Evolutionary conservation across 768 basidiomycete species (phyloP).

Genomic region (Sarcomyxa edulis): DNA sequence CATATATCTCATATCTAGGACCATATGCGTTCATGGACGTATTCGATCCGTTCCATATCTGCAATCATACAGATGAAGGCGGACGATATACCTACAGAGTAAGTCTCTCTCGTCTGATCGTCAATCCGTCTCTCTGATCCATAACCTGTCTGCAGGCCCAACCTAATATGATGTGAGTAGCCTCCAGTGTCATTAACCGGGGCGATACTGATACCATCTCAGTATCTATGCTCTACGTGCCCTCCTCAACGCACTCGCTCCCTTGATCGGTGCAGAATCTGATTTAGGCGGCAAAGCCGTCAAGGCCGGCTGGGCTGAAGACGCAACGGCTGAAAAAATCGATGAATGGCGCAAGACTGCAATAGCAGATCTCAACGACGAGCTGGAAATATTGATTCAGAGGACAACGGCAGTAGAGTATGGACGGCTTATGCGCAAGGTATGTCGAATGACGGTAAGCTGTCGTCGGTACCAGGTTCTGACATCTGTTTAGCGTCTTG

Average conservation of each 20-base stretch:
- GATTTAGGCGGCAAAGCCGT: slow-evolving; percentile 48
- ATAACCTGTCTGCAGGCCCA: slow-evolving; percentile 42
- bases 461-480: slow-evolving; percentile 1
- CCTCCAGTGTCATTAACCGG: neutral
- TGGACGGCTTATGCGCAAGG: slow-evolving; percentile 64
- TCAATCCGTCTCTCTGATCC: neutral
- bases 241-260: slow-evolving; percentile 72
- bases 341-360: slow-evolving; percentile 59
- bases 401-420: slow-evolving; percentile 61
- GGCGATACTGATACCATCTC: slow-evolving; percentile 5
- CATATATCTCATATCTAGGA: slow-evolving; percentile 33
- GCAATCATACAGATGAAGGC: slow-evolving; percentile 81
- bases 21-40: slow-evolving; percentile 97
- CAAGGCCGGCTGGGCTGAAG: slow-evolving; percentile 58
- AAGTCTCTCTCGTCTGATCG: slow-evolving; percentile 5
- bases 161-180: slow-evolving; percentile 71
- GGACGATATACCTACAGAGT: slow-evolving; percentile 74
- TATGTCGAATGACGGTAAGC: slow-evolving; percentile 17
- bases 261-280: slow-evolving; percentile 81
- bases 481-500: slow-evolving; percentile 58
- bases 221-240: slow-evolving; percentile 78
- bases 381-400: slow-evolving; percentile 59
- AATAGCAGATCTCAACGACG: slow-evolving; percentile 43
- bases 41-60: slow-evolving; percentile 79
- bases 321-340: slow-evolving; percentile 44